Evolutionary conservation across 2,329 filamentous ascomycete species (phyloP).

Genomic region (Rhinocladiella similis): DNA sequence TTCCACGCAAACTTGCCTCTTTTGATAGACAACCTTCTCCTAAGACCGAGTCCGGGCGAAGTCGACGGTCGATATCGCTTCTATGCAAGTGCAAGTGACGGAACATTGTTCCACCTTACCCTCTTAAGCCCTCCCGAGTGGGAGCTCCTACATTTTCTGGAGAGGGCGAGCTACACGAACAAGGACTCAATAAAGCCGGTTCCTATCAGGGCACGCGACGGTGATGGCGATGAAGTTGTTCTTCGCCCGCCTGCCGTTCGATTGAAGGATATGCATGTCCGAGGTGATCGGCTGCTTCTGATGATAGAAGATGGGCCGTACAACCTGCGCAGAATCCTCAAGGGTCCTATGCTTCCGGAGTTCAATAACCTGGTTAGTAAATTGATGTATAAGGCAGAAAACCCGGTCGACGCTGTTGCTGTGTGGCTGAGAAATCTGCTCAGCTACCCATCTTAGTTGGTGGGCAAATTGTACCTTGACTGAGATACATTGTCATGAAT

Average conservation of each 20-base stretch:
- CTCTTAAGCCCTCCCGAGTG: constrained; percentile 64
- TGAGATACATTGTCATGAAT: no score
- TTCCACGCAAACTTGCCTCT: constrained; percentile 26
- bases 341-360: constrained; percentile 5
- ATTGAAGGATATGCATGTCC: constrained; percentile 23
- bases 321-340: constrained; percentile 21
- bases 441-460: constrained; percentile 7
- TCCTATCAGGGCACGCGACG: constrained; percentile 8
- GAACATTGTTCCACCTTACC: constrained; percentile 68
- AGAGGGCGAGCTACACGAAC: constrained; percentile 63
- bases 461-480: no score
- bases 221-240: constrained; percentile 4
- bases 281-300: constrained; percentile 23
- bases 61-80: constrained; percentile 33
- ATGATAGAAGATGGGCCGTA: constrained; percentile 29
- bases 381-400: no score
- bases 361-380: constrained; percentile 19
- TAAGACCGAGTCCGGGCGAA: constrained; percentile 4
- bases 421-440: constrained; percentile 26
- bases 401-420: constrained; percentile 20
- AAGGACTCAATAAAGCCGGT: constrained; percentile 18
- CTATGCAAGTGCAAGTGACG: constrained; percentile 69
- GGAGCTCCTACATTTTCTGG: constrained; percentile 70
- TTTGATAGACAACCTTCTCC: constrained; percentile 18
- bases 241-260: constrained; percentile 6